Percentiles rank a stretch among this genome's conserved stretches.
phyloP scores from a whole-genome alignment of 1,139 yeast genomes.

The Yamadazyma blattariae region DNA sequence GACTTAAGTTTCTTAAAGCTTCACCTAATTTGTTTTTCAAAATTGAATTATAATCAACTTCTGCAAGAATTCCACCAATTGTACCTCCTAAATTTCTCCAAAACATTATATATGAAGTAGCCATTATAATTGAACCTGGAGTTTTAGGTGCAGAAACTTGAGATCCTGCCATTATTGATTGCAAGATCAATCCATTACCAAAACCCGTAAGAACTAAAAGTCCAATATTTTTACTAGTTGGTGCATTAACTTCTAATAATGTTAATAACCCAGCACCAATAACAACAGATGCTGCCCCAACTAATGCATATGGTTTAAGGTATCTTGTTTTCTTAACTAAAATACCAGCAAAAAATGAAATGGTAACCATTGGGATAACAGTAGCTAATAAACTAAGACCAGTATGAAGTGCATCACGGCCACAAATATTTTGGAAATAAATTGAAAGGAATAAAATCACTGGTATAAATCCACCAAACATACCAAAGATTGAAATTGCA shows the following conservation, averaged over 20 bases:
- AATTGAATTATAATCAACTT: conserved; percentile 32
- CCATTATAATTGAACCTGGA: conserved; percentile 35
- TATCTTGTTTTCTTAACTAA: conserved; percentile 25
- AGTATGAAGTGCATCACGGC: conserved; percentile 31
- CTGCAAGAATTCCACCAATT: conserved; percentile 29
- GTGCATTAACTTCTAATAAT: conserved; percentile 30
- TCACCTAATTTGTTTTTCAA: conserved; percentile 17
- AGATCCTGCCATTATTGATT: conserved; percentile 25
- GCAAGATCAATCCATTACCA: conserved; percentile 29
- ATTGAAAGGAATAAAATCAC: conserved; percentile 26
- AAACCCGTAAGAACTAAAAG: conserved; percentile 30
- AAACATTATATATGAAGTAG: conserved; percentile 33
- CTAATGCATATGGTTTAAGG: conserved; percentile 30
- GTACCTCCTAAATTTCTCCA: conserved; percentile 32
- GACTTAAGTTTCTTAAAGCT: conserved; percentile 15
- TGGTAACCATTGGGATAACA: conserved; percentile 32
- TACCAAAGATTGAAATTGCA: conserved; percentile 19
- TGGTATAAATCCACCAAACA: conserved; percentile 25
- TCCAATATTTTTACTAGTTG: conserved; percentile 30
- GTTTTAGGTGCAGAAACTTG: conserved; percentile 36
- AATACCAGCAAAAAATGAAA: conserved; percentile 28
- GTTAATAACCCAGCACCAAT: conserved; percentile 34
- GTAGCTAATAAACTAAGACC: conserved; percentile 38
- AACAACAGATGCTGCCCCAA: conserved; percentile 25
- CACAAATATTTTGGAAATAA: conserved; percentile 38